phyloP scores from a whole-genome alignment of 2,329 filamentous ascomycete species.

The Purpureocillium takamizusanense region DNA sequence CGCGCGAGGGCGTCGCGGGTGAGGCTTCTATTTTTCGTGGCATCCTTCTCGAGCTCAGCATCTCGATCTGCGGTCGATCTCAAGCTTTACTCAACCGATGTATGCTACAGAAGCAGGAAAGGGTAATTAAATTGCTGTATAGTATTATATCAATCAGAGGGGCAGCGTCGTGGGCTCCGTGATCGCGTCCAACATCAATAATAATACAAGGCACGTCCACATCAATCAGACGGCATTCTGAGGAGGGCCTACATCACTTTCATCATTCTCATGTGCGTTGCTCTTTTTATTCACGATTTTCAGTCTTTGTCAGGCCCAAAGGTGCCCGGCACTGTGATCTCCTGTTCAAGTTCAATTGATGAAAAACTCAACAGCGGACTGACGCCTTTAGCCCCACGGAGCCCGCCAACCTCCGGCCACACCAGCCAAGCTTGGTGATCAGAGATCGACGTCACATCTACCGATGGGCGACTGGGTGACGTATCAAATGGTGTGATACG shows the following conservation, averaged over 20 bases:
- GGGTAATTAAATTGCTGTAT: constrained; percentile 5
- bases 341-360: no score
- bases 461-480: no score
- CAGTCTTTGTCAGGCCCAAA: constrained; percentile 3
- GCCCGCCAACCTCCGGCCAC: no score
- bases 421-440: no score
- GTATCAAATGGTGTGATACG: no score
- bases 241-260: constrained; percentile 7
- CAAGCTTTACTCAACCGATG: constrained; percentile 3
- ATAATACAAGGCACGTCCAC: neutral
- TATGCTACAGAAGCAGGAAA: constrained; percentile 7
- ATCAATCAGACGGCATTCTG: constrained; percentile 3
- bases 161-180: constrained; percentile 5
- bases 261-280: constrained; percentile 4
- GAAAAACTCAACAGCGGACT: no score
- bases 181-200: constrained; percentile 3
- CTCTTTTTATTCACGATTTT: constrained; percentile 8
- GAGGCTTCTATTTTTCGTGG: no score
- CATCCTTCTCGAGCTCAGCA: constrained; percentile 8
- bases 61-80: constrained; percentile 10
- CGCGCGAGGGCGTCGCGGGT: neutral
- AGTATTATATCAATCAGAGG: constrained; percentile 4
- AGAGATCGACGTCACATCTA: no score
- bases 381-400: no score
- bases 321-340: no score